A percentile compares a stretch with the other conserved stretches of the same genome.
These are phyloP conservation scores for Trametes elegans DNA, from an alignment of 768 basidiomycete species.

Conservation along the genomic window DNA sequence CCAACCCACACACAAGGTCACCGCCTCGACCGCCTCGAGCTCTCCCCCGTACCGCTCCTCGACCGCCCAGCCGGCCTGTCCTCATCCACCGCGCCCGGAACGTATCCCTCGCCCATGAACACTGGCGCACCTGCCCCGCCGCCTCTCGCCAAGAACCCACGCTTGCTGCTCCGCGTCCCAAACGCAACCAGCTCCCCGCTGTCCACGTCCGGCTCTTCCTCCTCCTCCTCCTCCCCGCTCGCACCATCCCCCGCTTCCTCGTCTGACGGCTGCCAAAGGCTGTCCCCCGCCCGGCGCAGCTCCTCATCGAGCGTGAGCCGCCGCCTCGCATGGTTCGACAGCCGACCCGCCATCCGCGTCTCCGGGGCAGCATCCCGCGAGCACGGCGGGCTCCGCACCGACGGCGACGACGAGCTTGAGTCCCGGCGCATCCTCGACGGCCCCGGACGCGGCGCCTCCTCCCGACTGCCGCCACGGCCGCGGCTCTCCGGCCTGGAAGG, in stretches of 20 bases:
- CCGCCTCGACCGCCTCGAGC: conserved; percentile 1
- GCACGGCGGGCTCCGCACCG: conserved; percentile 7
- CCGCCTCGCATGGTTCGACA: conserved; percentile 28
- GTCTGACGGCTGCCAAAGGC: conserved; percentile 28
- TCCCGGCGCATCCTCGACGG: neutral
- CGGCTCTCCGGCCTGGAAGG: neutral
- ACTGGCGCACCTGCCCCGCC: conserved; percentile 72
- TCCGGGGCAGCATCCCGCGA: neutral
- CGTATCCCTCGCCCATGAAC: conserved; percentile 67
- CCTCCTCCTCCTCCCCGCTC: conserved; percentile 24
- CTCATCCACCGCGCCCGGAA: conserved; percentile 47
- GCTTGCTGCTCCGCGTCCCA: conserved; percentile 51
- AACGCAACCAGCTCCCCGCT: conserved; percentile 51
- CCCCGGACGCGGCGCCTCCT: neutral
- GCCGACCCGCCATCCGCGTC: no score
- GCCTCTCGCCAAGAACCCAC: conserved; percentile 70
- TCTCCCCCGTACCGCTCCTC: conserved; percentile 4
- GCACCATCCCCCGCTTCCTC: conserved; percentile 24
- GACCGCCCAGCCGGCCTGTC: conserved; percentile 1
- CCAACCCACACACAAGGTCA: neutral
- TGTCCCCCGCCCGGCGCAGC: conserved; percentile 43
- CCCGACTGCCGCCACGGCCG: neutral
- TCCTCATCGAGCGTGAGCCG: conserved; percentile 69
- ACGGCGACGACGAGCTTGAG: conserved; percentile 3
- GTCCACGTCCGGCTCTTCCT: conserved; percentile 41